Base-by-base conservation (phyloP, 2,329 filamentous ascomycete species). In the Trichoderma sp. region DNA sequence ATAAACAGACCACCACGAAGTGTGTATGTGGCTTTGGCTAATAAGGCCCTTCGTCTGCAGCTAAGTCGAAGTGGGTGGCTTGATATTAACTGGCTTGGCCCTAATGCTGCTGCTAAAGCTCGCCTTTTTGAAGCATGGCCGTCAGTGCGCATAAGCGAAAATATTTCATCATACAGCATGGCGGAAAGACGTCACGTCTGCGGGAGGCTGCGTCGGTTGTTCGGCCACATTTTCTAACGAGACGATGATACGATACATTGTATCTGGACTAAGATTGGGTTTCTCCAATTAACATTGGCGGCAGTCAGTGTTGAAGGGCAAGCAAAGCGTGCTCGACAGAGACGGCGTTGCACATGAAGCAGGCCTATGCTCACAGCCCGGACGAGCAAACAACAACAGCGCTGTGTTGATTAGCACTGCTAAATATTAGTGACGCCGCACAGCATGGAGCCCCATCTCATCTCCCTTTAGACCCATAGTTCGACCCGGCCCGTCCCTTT, bases 401-500 rank as follows among this genome's bases (percentile, higher is more conserved):
- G 40, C 49, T n/a, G 19, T n/a, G 7, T n/a, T 43, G 7, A 19
- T n/a, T 24, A 13, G 33, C 4, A 47, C 19, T 49, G 10, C 8
- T 55, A 33, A 1, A 7, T 31, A 14, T 37, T 27, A 29, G 24
- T 52, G 61, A 40, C 24, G 61, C 49, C 37, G 52, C 61, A 64
- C 52, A 65, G 4, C 53, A 65, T 47, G 4, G 40, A 13, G 27
- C 7, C 53, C 33, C 33, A 35, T 35, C 33, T 35, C 19, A 21
- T 40, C 35, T 47, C 62, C 37, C 53, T 14, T 5, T 35, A 16
- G 52, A 57, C 53, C 52, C 62, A 57, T 65, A 65, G 33, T 33
- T 37, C 60, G 60, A 35, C 19, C 47, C 62, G 52, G 62, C 2
- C 62, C 52, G 62, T 47, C 37, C 53, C 62, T 47, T 49, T 27